These are phyloP conservation scores for Glycine latifolia DNA, from an alignment of 306 rosid species.

Conservation along the genomic window DNA sequence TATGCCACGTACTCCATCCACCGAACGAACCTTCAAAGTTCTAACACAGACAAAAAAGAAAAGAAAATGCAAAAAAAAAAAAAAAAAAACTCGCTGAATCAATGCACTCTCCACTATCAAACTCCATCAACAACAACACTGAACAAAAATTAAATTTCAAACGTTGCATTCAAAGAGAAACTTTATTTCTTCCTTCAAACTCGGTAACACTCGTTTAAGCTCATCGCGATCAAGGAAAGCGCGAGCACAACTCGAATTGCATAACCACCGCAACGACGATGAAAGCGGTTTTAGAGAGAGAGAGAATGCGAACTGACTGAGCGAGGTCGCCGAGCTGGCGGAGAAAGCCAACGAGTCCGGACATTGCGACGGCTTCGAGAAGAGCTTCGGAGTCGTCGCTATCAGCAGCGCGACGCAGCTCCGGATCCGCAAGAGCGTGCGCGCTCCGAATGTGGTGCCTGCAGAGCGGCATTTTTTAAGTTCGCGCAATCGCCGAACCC, in stretches of 20 bases:
- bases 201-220: neutral
- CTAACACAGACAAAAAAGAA: neutral
- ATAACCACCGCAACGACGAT: conserved; percentile 4
- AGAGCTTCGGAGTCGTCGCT: conserved; percentile 92
- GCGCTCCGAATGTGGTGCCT: conserved; percentile 77
- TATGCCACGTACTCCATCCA: conserved; percentile 38
- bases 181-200: neutral
- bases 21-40: conserved; percentile 5
- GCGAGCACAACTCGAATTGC: neutral
- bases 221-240: neutral
- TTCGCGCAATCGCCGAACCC: conserved; percentile 39
- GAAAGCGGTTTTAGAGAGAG: neutral
- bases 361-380: conserved; percentile 87
- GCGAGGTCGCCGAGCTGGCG: conserved; percentile 99
- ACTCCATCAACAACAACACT: neutral
- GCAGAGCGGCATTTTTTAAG: conserved; percentile 71
- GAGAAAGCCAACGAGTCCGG: conserved; percentile 86
- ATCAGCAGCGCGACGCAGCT: conserved; percentile 79
- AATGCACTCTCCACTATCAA: conserved; percentile 17
- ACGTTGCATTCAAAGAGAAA: neutral
- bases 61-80: neutral
- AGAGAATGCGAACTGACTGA: conserved; percentile 62
- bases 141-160: conserved; percentile 10
- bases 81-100: conserved; percentile 6
- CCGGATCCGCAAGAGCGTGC: conserved; percentile 86